These are phyloP conservation scores for Tuber aestivum DNA, from an alignment of 495 filamentous ascomycete species.

Conservation along the genomic window DNA sequence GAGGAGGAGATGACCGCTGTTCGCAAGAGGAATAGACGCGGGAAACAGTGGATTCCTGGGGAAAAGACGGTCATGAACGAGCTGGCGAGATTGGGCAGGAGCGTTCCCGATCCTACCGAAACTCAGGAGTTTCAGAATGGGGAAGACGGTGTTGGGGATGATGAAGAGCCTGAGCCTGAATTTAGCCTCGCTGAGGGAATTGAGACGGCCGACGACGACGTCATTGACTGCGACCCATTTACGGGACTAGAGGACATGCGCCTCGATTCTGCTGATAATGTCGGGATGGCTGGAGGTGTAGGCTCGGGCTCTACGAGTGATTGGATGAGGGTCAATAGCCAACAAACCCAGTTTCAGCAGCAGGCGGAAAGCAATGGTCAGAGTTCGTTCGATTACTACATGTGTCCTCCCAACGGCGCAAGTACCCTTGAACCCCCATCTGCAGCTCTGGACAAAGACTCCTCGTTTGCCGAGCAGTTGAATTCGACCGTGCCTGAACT, in stretches of 20 bases:
- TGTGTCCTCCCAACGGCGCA: not conserved
- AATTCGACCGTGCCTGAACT: not conserved
- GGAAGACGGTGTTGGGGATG: not conserved
- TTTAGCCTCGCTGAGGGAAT: constrained; percentile 1
- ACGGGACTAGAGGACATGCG: not conserved
- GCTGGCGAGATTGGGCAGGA: constrained; percentile 7
- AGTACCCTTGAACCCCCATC: not conserved
- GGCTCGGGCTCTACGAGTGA: not conserved
- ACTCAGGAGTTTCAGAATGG: not conserved
- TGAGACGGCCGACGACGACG: not conserved
- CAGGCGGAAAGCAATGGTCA: not conserved
- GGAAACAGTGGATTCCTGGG: constrained; percentile 16
- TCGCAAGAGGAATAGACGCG: constrained; percentile 8
- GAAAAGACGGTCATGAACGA: constrained; percentile 18
- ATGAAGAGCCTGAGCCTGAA: not conserved
- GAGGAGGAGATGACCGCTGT: constrained; percentile 14
- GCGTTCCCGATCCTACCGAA: not conserved
- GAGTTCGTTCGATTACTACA: constrained; percentile 1
- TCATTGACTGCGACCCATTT: constrained; percentile 4
- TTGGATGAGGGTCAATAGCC: not conserved
- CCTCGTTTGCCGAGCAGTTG: not conserved
- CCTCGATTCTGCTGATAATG: not conserved
- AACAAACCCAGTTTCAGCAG: not conserved
- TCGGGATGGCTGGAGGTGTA: not conserved
- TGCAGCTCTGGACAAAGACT: not conserved